Base-by-base conservation (phyloP, 495 filamentous ascomycete genomes). In the Aspergillus incahuasiensis region DNA sequence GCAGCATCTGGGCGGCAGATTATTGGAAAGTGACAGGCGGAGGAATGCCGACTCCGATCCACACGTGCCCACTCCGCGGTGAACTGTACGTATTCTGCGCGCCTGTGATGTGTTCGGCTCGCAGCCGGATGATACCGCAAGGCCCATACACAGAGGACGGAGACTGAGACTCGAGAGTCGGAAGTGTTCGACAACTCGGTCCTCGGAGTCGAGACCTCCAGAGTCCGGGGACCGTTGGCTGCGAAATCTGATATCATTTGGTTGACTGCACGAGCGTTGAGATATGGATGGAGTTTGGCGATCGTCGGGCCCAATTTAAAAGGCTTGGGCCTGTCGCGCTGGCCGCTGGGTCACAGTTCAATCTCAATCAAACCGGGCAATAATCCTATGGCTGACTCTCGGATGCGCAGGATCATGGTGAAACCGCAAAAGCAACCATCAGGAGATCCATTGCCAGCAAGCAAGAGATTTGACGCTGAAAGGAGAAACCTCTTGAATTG, bases 201-300 rank as follows among this genome's bases (percentile, higher is more conserved):
- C 2, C 32, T 35, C 13, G 6, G 32, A 35, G 6, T 15, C 32
- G 13, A 35, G 13, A 8, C 25, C 2, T 35, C 32, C 32, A 35
- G 32, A 15, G 6, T 8, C 12, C 32, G 32, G 13, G 3, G 32
- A 35, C 32, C 32, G 32, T 35, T 35, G 32, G 12, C 6, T 35
- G 11, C 16, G 28, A 43, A 44, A 28, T 1, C 28, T 28, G 25
- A 28, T 28, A 28, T 28, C 22, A 24, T 28, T 11, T 40, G 9
- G n/a, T 48, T 18, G 39, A 50, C 38, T 59, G 51, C 51, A 59
- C 40, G 52, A 55, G 49, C 57, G 39, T 59, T 54, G 35, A 51
- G 44, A 49, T 49, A 30, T 50, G 51, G 24, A 34, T 30, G 28
- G 40, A 25, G 9, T 42, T 35, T 35, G 32, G 32, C 32, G 32